These are phyloP conservation scores for Metschnikowia shivogae DNA, from an alignment of 805 yeast genomes.

Conservation along the genomic window DNA sequence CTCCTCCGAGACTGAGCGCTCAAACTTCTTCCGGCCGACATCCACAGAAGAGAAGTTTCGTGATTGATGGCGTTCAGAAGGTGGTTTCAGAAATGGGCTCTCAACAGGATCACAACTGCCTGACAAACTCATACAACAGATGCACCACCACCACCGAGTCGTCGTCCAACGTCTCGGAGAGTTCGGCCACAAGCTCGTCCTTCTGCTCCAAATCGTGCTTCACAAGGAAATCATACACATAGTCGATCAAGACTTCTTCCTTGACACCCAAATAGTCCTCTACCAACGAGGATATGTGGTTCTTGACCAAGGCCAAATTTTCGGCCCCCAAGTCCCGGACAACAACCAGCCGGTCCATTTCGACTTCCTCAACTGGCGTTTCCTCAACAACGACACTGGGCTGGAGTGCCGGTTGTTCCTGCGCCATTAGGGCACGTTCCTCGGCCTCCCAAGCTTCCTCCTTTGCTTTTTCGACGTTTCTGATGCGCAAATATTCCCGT, in stretches of 20 bases:
- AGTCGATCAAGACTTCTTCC: slow-evolving; percentile 48
- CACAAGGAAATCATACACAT: slow-evolving; percentile 37
- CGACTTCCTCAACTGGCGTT: background rate
- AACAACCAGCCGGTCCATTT: background rate
- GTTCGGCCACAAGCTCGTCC: slow-evolving; percentile 38
- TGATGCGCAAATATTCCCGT: slow-evolving; percentile 38
- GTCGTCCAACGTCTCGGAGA: slow-evolving; percentile 49
- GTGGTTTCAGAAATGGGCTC: no score
- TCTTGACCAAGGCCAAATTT: slow-evolving; percentile 22
- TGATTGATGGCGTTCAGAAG: no score
- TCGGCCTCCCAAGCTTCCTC: slow-evolving; percentile 43
- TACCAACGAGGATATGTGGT: slow-evolving; percentile 39
- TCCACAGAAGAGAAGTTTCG: no score
- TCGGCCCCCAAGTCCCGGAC: background rate
- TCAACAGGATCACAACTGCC: background rate
- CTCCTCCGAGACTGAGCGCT: no score
- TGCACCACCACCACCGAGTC: slow-evolving; percentile 41
- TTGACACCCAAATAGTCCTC: slow-evolving; percentile 51
- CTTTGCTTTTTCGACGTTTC: slow-evolving; percentile 31
- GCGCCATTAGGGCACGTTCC: slow-evolving; percentile 21
- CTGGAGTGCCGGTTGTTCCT: background rate
- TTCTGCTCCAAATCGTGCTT: slow-evolving; percentile 27
- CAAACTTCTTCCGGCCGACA: no score
- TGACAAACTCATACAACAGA: slow-evolving; percentile 21
- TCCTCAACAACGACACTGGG: background rate